Percentiles rank a stretch among this genome's conserved stretches.
Conservation (phyloP, 1,139 yeast genomes). For the Saccharomyces hybrid region DNA sequence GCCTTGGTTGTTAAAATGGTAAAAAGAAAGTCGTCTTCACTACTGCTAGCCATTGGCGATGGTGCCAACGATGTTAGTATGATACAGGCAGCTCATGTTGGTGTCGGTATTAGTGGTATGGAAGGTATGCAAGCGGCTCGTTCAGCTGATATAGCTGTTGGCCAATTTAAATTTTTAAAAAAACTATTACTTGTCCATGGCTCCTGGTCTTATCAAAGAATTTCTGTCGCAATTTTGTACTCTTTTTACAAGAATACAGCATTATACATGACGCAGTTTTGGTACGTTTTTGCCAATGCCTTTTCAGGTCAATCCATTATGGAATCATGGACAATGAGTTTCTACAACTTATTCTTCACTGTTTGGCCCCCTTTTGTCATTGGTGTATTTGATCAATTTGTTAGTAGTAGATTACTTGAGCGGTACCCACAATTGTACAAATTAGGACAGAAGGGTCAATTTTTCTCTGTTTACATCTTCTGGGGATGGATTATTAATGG, state of each 20-base stretch:
- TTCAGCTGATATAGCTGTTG: slow-evolving; percentile 94
- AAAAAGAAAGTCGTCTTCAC: slow-evolving; percentile 65
- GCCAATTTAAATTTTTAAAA: slow-evolving; percentile 81
- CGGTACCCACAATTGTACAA: slow-evolving; percentile 89
- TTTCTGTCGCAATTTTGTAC: slow-evolving; percentile 83
- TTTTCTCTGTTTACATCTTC: slow-evolving; percentile 83
- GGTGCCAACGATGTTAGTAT: slow-evolving; percentile 98
- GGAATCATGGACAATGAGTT: slow-evolving; percentile 97
- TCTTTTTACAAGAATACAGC: slow-evolving; percentile 95
- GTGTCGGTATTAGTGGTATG: slow-evolving; percentile 97
- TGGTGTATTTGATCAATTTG: slow-evolving; percentile 95
- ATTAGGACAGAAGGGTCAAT: slow-evolving; percentile 79
- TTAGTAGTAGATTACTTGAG: slow-evolving; percentile 79
- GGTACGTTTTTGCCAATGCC: slow-evolving; percentile 90
- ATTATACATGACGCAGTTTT: slow-evolving; percentile 93
- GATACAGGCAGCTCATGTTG: slow-evolving; percentile 99
- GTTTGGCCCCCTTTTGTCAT: slow-evolving; percentile 92
- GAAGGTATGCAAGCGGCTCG: slow-evolving; percentile 99
- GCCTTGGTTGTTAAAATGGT: slow-evolving; percentile 94
- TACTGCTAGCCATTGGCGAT: slow-evolving; percentile 90
- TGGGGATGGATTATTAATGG: slow-evolving; percentile 98
- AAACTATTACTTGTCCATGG: slow-evolving; percentile 90
- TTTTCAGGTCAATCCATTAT: slow-evolving; percentile 93
- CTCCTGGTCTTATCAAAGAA: slow-evolving; percentile 93
- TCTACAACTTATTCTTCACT: slow-evolving; percentile 88